Base-by-base conservation (phyloP, 768 basidiomycete species). In the Tubosaeta sp. region DNA sequence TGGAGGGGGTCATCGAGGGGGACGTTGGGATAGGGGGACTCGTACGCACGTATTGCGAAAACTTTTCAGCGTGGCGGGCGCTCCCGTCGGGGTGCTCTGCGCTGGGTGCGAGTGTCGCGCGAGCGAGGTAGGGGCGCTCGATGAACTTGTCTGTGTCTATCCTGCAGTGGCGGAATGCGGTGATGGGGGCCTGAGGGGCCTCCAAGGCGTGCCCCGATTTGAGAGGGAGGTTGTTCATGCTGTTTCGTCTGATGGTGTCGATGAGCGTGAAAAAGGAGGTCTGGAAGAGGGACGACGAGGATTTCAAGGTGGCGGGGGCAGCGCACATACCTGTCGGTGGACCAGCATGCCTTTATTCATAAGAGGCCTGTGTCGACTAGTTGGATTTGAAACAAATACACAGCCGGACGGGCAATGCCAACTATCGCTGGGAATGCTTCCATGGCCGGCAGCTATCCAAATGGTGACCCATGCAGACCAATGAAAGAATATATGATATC, bases 41-140 rank as follows among this genome's bases (percentile, higher is more conserved):
- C 25, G 8, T 11, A 57, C 66, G 41, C 4, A 69, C 66, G 16
- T 68, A 60, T 7, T 54, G 27, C 5, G 51, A 19, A 22, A 63
- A 64, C 37, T 51, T 59, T 50, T 51, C 33, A 2, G 63, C 46
- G 19, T 67, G 62, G 22, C 43, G 37, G 42, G 10, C 29, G 5
- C 56, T 67, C n/a, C 66, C 66, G 0, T 62, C 37, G 13, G 65
- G 65, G 0, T 53, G 35, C 37, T 68, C 65, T 9, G 48, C 31
- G 27, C 65, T 67, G 1, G 67, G 63, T 6, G 66, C 66, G 33
- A 59, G 25, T 6, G 65, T 59, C 5, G 66, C 67, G n/a, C 66
- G 61, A 29, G 65, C 41, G 10, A 67, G 58, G 46, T 68, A 69
- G 0, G 66, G 67, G 1, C 59, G 63, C 13, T 63, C 61, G 35